These are phyloP conservation scores for Phaffomyces antillensis DNA, from an alignment of 805 yeast species.

Conservation along the genomic window DNA sequence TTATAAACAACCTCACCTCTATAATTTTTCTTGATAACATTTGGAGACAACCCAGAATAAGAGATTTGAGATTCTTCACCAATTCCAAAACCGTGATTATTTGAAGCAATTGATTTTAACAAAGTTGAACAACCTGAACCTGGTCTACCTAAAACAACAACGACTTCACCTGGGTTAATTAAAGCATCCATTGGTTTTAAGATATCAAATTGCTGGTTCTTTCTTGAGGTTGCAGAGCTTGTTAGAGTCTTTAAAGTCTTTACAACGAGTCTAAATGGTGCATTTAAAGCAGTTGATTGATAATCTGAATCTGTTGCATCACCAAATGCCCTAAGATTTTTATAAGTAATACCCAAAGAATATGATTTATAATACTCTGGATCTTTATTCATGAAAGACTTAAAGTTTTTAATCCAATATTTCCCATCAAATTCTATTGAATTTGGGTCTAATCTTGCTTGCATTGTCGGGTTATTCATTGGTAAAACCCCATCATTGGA, in stretches of 20 bases:
- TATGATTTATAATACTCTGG: conserved; percentile 51
- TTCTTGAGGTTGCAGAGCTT: conserved; percentile 10
- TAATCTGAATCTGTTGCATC: conserved; percentile 50
- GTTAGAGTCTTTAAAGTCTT: conserved; percentile 7
- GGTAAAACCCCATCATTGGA: conserved; percentile 25
- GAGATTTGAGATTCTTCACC: conserved; percentile 38
- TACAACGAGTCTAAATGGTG: conserved; percentile 18
- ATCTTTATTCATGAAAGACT: conserved; percentile 40
- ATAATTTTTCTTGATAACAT: conserved; percentile 43
- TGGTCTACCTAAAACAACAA: conserved; percentile 71
- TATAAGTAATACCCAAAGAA: conserved; percentile 48
- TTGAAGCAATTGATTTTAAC: conserved; percentile 50
- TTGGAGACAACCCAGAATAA: conserved; percentile 47
- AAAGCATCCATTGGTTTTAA: conserved; percentile 63
- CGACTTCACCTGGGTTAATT: conserved; percentile 54
- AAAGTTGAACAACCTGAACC: conserved; percentile 73
- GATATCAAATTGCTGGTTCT: conserved; percentile 30
- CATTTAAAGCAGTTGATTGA: conserved; percentile 50
- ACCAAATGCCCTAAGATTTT: conserved; percentile 53
- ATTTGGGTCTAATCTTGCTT: conserved; percentile 48
- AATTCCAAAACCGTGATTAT: conserved; percentile 52
- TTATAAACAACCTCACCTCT: conserved; percentile 67
- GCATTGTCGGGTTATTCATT: conserved; percentile 20
- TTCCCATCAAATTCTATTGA: conserved; percentile 44
- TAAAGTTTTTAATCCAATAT: conserved; percentile 53